phyloP scores from a whole-genome alignment of 2,329 filamentous ascomycete genomes.

The Colletotrichum falcatum region DNA sequence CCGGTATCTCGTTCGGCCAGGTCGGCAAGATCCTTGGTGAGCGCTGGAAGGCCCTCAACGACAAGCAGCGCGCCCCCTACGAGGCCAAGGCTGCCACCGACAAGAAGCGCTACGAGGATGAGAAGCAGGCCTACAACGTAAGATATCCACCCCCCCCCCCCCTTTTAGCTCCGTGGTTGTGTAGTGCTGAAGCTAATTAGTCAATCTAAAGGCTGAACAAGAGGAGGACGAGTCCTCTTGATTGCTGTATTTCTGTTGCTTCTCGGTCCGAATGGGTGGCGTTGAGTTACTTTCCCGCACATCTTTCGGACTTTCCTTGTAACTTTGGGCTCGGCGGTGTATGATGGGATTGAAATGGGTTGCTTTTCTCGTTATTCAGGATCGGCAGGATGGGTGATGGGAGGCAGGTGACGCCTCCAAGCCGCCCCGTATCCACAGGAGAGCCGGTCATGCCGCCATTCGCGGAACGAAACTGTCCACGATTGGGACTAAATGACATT shows the following conservation, averaged over 20 bases:
- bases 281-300: slow-evolving; percentile 26
- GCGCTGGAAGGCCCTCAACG: slow-evolving; percentile 96
- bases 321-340: slow-evolving; percentile 54
- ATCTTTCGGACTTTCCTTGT: slow-evolving; percentile 32
- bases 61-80: slow-evolving; percentile 93
- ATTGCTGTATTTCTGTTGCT: slow-evolving; percentile 40
- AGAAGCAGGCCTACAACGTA: slow-evolving; percentile 95
- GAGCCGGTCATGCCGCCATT: slow-evolving; percentile 19
- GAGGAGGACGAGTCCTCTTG: slow-evolving; percentile 66
- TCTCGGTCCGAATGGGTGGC: slow-evolving; percentile 26
- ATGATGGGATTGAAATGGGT: slow-evolving; percentile 53
- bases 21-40: slow-evolving; percentile 98
- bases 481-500: slow-evolving; percentile 29
- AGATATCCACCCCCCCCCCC: slow-evolving; percentile 52
- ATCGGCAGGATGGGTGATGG: slow-evolving; percentile 22
- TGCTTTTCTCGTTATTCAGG: slow-evolving; percentile 30
- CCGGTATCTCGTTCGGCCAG: slow-evolving; percentile 96
- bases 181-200: slow-evolving; percentile 46
- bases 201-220: slow-evolving; percentile 63
- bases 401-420: slow-evolving; percentile 16
- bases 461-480: slow-evolving; percentile 11
- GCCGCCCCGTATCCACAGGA: slow-evolving; percentile 16
- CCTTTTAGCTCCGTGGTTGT: neutral
- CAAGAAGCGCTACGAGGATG: slow-evolving; percentile 99
- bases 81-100: slow-evolving; percentile 96